Conservation (phyloP, 2,329 filamentous ascomycete genomes). For the Alternaria ventricosa region DNA sequence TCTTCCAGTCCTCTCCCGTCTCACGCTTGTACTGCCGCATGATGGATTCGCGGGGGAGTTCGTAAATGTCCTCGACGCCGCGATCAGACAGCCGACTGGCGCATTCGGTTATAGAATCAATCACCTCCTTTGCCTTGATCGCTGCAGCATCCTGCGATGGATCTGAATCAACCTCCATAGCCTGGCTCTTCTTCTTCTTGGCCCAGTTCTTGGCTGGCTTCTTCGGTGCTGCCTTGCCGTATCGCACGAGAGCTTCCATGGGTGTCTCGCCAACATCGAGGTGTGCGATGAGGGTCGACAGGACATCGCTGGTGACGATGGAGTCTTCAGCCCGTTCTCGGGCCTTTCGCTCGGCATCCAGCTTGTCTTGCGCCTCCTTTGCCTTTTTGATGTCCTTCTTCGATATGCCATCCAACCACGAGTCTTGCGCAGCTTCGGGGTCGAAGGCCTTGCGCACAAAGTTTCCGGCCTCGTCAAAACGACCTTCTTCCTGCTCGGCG, state of each 20-base stretch:
- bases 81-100: slow-evolving; percentile 85
- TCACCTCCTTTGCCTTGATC: slow-evolving; percentile 70
- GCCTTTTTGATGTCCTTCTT: slow-evolving; percentile 94
- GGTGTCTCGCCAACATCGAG: slow-evolving; percentile 84
- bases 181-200: slow-evolving; percentile 54
- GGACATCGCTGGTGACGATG: slow-evolving; percentile 73
- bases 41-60: slow-evolving; percentile 82
- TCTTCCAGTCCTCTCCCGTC: slow-evolving; percentile 84
- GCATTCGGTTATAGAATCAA: slow-evolving; percentile 85
- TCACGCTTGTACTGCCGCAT: slow-evolving; percentile 83
- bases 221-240: slow-evolving; percentile 68
- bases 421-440: slow-evolving; percentile 87
- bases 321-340: slow-evolving; percentile 77
- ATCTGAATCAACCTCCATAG: slow-evolving; percentile 73
- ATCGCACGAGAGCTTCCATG: slow-evolving; percentile 82
- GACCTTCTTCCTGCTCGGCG: slow-evolving; percentile 87
- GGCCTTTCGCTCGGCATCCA: slow-evolving; percentile 76
- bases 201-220: slow-evolving; percentile 55
- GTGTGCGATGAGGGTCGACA: slow-evolving; percentile 73
- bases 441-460: slow-evolving; percentile 89
- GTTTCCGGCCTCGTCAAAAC: slow-evolving; percentile 90
- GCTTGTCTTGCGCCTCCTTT: slow-evolving; percentile 83
- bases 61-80: slow-evolving; percentile 89
- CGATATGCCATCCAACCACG: slow-evolving; percentile 88
- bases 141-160: slow-evolving; percentile 72